Conservation (phyloP, 192 early-diverging fungal genomes). For the Fimicolochytrium jonesii region DNA sequence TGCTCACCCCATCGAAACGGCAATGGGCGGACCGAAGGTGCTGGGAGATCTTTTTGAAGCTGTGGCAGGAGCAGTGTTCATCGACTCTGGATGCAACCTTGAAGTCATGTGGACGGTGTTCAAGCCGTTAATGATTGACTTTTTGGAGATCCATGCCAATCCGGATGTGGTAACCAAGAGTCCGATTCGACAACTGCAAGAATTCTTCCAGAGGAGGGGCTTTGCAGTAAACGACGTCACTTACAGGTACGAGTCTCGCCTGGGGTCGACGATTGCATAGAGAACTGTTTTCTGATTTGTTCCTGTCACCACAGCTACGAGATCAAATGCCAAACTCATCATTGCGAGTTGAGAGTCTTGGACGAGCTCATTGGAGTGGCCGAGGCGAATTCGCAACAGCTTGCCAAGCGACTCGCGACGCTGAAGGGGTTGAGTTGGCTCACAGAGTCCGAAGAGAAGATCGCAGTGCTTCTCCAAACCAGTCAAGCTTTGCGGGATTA, state of each 20-base stretch:
- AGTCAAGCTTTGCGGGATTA: slow-evolving; percentile 2
- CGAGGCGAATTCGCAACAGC: slow-evolving; percentile 25
- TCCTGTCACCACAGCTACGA: slow-evolving; percentile 1
- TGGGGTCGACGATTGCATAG: too few species aligned
- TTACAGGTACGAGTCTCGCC: slow-evolving; percentile 33
- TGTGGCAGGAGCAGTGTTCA: slow-evolving; percentile 74
- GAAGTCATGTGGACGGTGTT: slow-evolving; percentile 36
- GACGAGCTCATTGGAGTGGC: slow-evolving; percentile 20
- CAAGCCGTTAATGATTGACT: slow-evolving; percentile 36
- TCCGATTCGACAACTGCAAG: slow-evolving; percentile 42
- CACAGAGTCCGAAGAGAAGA: not conserved
- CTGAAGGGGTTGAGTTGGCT: slow-evolving; percentile 32
- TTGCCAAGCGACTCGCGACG: slow-evolving; percentile 35
- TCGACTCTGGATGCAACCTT: slow-evolving; percentile 72
- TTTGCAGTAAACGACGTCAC: slow-evolving; percentile 38
- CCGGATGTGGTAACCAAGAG: slow-evolving; percentile 40
- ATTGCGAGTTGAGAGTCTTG: slow-evolving; percentile 13
- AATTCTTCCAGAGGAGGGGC: slow-evolving; percentile 38
- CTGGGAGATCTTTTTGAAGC: slow-evolving; percentile 83
- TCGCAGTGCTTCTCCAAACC: not conserved
- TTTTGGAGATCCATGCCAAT: slow-evolving; percentile 30
- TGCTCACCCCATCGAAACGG: slow-evolving; percentile 4
- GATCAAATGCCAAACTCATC: not conserved
- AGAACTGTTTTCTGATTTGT: not conserved
- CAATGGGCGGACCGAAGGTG: slow-evolving; percentile 70